Percentiles rank a stretch among this genome's conserved stretches.
Evolutionary conservation across 768 basidiomycete species (phyloP).

Genomic region (Naematelia aurantialba): DNA sequence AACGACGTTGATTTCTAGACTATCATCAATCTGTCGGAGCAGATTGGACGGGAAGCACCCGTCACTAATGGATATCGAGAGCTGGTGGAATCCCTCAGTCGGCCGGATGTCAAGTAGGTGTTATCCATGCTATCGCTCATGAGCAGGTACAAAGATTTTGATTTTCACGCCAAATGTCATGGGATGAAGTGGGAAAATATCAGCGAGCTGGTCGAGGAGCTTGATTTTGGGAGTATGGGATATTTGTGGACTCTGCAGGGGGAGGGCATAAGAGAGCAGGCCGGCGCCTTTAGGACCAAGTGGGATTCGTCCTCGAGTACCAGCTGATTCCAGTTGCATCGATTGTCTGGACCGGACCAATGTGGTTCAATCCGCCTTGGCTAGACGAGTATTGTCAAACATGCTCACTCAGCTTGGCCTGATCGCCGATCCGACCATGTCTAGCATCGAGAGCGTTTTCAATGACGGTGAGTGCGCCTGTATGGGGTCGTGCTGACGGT

Average conservation of each 20-base stretch:
- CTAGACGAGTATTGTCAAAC: constrained; percentile 64
- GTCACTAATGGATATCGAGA: constrained; percentile 76
- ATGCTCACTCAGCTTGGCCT: constrained; percentile 53
- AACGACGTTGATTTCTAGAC: constrained; percentile 55
- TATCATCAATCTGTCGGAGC: constrained; percentile 84
- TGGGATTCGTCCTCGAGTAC: constrained; percentile 11
- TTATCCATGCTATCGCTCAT: constrained; percentile 1
- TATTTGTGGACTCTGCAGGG: constrained; percentile 79
- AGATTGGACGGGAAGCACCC: constrained; percentile 76
- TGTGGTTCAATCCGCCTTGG: constrained; percentile 91
- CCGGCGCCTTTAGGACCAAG: constrained; percentile 68
- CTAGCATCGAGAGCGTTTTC: constrained; percentile 41
- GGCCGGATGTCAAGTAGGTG: constrained; percentile 46
- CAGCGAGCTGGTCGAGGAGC: constrained; percentile 64
- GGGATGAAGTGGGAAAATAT: constrained; percentile 98
- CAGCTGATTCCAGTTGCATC: constrained; percentile 68
- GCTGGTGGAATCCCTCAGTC: constrained; percentile 57
- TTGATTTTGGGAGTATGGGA: constrained; percentile 82
- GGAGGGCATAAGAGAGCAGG: constrained; percentile 70
- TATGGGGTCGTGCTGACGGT: constrained; percentile 7
- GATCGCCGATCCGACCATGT: constrained; percentile 53
- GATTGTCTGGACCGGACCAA: constrained; percentile 94
- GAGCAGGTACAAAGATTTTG: constrained; percentile 57
- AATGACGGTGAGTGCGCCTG: constrained; percentile 59
- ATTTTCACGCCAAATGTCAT: constrained; percentile 88